Conservation (phyloP, 441 rosid species). For the Jatropha podagrica region DNA sequence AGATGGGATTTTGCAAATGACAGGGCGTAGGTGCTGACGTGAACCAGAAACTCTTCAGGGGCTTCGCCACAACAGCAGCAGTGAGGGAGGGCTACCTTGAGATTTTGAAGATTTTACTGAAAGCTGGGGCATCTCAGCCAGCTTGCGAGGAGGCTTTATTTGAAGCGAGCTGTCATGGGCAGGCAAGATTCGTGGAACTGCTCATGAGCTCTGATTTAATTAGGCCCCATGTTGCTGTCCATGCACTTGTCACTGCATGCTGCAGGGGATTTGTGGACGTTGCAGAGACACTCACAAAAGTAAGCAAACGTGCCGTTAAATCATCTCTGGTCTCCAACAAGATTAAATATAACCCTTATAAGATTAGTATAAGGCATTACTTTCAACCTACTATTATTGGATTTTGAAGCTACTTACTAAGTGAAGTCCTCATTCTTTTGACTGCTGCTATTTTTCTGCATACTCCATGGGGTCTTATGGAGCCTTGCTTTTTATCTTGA, state of each 20-base stretch:
- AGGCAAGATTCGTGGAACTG: constrained; percentile 55
- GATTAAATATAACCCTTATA: background rate
- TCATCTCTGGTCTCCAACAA: background rate
- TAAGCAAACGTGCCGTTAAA: constrained; percentile 24
- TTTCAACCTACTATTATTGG: background rate
- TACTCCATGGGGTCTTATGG: background rate
- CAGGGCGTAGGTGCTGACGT: constrained; percentile 94
- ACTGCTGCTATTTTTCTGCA: background rate
- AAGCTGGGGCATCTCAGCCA: constrained; percentile 88
- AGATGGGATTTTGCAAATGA: constrained; percentile 26
- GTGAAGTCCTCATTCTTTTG: background rate
- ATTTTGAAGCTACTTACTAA: background rate
- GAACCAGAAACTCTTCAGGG: constrained; percentile 90
- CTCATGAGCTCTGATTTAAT: constrained; percentile 87
- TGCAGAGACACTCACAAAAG: constrained; percentile 69
- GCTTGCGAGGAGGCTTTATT: constrained; percentile 94
- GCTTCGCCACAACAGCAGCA: constrained; percentile 87
- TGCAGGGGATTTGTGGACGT: constrained; percentile 81
- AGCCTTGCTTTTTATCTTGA: background rate
- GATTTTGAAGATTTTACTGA: constrained; percentile 82
- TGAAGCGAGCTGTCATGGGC: constrained; percentile 86
- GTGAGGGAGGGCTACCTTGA: constrained; percentile 85
- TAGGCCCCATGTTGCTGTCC: constrained; percentile 87
- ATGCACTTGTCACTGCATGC: constrained; percentile 81
- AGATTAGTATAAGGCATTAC: background rate